phyloP scores from a whole-genome alignment of 2,329 filamentous ascomycete genomes.

The Xylaria sp. region DNA sequence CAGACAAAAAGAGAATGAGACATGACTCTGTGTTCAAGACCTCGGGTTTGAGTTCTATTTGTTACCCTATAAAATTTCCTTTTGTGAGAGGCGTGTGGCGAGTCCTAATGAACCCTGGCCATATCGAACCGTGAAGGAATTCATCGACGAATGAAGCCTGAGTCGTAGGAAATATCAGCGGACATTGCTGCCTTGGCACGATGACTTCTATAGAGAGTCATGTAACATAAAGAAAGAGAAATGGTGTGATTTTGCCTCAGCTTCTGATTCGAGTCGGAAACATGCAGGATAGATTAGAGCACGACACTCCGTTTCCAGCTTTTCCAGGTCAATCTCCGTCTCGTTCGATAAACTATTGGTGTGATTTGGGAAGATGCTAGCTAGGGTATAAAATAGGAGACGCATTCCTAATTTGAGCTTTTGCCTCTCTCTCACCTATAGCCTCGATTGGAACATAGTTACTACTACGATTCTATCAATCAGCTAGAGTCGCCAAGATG shows the following conservation, averaged over 20 bases:
- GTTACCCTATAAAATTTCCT: not conserved
- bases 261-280: not conserved
- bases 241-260: slow-evolving; percentile 16
- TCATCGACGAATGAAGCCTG: not conserved
- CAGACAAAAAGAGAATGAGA: not conserved
- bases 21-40: not conserved
- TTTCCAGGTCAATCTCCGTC: not conserved
- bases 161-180: not conserved
- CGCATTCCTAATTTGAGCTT: not conserved
- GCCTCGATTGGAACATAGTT: not conserved
- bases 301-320: not conserved
- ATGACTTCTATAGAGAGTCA: not conserved
- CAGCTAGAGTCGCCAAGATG: slow-evolving; percentile 22
- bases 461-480: not conserved
- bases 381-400: slow-evolving; percentile 12
- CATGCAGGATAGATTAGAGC: not conserved
- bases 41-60: not conserved
- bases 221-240: not conserved
- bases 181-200: not conserved
- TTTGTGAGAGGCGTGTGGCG: not conserved
- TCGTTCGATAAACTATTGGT: not conserved
- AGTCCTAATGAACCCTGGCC: not conserved
- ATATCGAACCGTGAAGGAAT: not conserved
- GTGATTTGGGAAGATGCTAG: too few relatives aligned
- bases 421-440: not conserved